Conservation (phyloP, 306 rosid genomes). For the Sesbania bispinosa region DNA sequence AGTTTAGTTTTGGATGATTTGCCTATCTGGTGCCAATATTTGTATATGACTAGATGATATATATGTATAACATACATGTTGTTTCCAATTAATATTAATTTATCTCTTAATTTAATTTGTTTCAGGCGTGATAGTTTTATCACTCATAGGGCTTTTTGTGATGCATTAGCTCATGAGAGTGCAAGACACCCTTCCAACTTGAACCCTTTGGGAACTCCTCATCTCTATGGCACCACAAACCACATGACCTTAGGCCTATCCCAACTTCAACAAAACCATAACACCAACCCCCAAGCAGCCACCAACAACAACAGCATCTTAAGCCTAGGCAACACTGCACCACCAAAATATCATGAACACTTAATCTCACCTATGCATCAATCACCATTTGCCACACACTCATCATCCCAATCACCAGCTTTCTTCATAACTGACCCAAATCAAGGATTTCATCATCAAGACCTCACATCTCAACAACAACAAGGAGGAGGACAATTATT, state of each 20-base stretch:
- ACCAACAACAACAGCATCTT: conserved; percentile 48
- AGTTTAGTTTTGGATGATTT: too few species aligned
- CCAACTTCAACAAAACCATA: conserved; percentile 40
- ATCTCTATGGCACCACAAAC: conserved; percentile 54
- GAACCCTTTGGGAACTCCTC: conserved; percentile 50
- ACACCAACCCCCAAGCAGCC: too few species aligned
- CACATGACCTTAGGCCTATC: conserved; percentile 58
- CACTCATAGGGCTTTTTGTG: conserved; percentile 88
- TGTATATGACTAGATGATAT: too few species aligned
- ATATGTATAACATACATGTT: too few species aligned
- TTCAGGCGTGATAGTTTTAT: conserved; percentile 87
- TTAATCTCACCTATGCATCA: conserved; percentile 50
- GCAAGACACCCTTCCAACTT: conserved; percentile 73
- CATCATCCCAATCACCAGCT: conserved; percentile 33
- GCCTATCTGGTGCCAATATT: too few species aligned
- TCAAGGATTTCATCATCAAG: conserved; percentile 54
- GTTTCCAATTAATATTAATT: too few species aligned
- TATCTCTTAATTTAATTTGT: background rate
- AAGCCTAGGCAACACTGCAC: conserved; percentile 43
- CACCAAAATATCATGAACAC: conserved; percentile 54
- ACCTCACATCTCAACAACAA: conserved; percentile 37
- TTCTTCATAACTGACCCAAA: conserved; percentile 47
- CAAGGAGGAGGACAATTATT: conserved; percentile 18
- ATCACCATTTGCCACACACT: conserved; percentile 32
- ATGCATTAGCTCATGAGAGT: conserved; percentile 77